Evolutionary conservation across 306 rosid species (phyloP), one percentile per base, ranked within the genome.

Genomic region (Macrotyloma uniflorum): DNA sequence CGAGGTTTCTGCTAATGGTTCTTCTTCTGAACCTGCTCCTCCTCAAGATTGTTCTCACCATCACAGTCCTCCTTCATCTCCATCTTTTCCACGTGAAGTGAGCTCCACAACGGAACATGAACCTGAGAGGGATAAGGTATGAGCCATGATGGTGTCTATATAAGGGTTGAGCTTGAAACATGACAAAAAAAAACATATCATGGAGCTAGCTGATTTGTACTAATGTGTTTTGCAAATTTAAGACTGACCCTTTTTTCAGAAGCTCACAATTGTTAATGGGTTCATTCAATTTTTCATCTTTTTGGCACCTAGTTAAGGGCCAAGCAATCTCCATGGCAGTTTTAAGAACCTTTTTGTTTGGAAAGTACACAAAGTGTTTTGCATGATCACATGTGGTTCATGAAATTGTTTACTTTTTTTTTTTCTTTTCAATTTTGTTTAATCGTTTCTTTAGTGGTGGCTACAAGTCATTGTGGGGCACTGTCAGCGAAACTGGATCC

Each of bases 61-160:
- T 33, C 79, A 73, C 24, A 53, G 63, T 74, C 71, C 73, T 33
- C 47, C 63, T 79, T 83, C 87, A 67, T 76, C 91, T 61, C 54
- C 80, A 5, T 67, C 84, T 58, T 51, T 84, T 81, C 86, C 83
- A 0, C 77, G 18, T 40, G 86, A 84, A 84, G 49, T 80, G 5
- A 61, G 43, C 47, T 82, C 84, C 35, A 43, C 61, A 38, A 40
- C 24, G 11, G 67, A 81, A 36, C 65, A 33, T 62, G 79, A 73
- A 58, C 57, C 38, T 20, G 77, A 80, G 13, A 71, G 32, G 19
- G 53, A 84, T 71, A 78, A 90, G 97, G 97, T 90, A 79, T 53
- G 85, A 36, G 43, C 11, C 68, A 70, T 76, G 16, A 28, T 73
- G 42, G 47, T 70, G 20, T 11, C 28, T 63, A n/a, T 35, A n/a